Conservation (phyloP, 192 early-diverging fungal genomes). For the Tieghemiomyces parasiticus region DNA sequence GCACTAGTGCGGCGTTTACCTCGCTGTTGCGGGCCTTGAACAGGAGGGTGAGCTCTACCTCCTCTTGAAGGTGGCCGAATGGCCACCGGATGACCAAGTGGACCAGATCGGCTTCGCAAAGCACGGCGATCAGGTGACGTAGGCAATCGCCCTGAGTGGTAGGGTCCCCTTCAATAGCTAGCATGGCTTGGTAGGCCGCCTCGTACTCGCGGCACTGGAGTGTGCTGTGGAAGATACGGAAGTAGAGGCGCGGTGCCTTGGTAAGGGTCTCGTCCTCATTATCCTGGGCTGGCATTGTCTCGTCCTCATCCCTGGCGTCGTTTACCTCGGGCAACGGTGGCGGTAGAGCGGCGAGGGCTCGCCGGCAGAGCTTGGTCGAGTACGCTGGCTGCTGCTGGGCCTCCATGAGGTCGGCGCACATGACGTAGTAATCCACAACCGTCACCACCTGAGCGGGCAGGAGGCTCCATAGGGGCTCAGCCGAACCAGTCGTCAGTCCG, state of each 20-base stretch:
- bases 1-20: background rate
- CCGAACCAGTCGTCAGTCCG: slow-evolving; percentile 13
- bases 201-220: slow-evolving; percentile 22
- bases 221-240: slow-evolving; percentile 29
- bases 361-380: slow-evolving; percentile 16
- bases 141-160: slow-evolving; percentile 23
- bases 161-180: slow-evolving; percentile 16
- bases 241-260: slow-evolving; percentile 18
- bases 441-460: slow-evolving; percentile 15
- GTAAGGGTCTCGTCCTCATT: slow-evolving; percentile 8
- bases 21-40: slow-evolving; percentile 34
- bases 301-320: slow-evolving; percentile 8
- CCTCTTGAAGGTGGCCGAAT: slow-evolving; percentile 19
- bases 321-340: too few relatives aligned
- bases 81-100: slow-evolving; percentile 4
- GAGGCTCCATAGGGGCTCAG: slow-evolving; percentile 16
- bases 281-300: background rate
- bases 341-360: slow-evolving; percentile 19
- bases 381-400: slow-evolving; percentile 2
- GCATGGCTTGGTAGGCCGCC: slow-evolving; percentile 28
- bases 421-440: slow-evolving; percentile 21
- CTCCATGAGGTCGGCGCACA: slow-evolving; percentile 25
- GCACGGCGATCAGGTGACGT: slow-evolving; percentile 25
- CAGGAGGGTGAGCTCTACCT: slow-evolving; percentile 25
- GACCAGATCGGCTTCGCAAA: slow-evolving; percentile 19